phyloP scores from a whole-genome alignment of 2,329 filamentous ascomycete species.

The Scedosporium boydii region DNA sequence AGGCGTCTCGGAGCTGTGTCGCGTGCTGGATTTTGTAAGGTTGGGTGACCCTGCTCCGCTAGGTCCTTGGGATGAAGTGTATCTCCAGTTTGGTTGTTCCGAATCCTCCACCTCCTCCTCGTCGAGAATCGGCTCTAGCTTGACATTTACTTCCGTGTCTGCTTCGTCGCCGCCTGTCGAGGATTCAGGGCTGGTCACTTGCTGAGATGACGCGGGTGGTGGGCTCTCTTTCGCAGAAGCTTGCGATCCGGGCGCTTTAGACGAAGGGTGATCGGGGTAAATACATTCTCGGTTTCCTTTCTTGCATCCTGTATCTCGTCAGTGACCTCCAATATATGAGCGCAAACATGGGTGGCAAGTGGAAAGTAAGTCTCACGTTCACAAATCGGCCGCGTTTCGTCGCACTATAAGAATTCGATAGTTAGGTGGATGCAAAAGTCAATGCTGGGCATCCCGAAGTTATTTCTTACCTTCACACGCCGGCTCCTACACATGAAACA shows the following conservation, averaged over 20 bases:
- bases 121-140: constrained; percentile 44
- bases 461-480: constrained; percentile 62
- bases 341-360: too few species aligned
- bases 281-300: constrained; percentile 87
- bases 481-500: constrained; percentile 86
- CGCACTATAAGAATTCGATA: constrained; percentile 54
- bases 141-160: constrained; percentile 28
- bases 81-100: constrained; percentile 11
- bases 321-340: not conserved
- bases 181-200: constrained; percentile 40
- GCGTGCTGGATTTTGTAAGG: constrained; percentile 23
- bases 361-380: constrained; percentile 46
- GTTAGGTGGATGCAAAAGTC: not conserved
- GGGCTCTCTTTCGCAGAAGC: constrained; percentile 9
- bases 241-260: not conserved
- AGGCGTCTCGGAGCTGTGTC: constrained; percentile 42
- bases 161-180: constrained; percentile 44
- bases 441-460: not conserved
- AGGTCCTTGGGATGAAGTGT: constrained; percentile 13
- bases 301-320: constrained; percentile 57
- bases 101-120: constrained; percentile 32
- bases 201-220: constrained; percentile 23
- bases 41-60: constrained; percentile 29
- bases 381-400: constrained; percentile 79
- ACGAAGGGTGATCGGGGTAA: constrained; percentile 62